Evolutionary conservation across 257 asterid genomes (phyloP).

Genomic region (Gentiana dahurica): DNA sequence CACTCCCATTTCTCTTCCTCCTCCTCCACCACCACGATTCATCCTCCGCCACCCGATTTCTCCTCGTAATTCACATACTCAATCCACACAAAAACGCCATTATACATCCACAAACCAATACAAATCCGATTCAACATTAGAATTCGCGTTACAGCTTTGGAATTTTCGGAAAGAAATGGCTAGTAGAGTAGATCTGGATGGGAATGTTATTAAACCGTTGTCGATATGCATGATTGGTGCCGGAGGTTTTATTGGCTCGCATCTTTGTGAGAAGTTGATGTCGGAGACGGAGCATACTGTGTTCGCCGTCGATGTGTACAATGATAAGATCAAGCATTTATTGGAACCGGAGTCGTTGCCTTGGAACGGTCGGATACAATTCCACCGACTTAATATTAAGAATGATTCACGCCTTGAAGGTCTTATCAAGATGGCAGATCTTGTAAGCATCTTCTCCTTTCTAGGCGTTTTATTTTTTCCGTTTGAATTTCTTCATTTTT

Average conservation of each 20-base stretch:
- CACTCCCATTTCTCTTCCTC: conserved; percentile 7
- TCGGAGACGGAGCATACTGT: conserved; percentile 66
- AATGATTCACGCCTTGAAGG: conserved; percentile 95
- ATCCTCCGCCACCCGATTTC: neutral
- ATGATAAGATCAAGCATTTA: conserved; percentile 74
- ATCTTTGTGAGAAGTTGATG: conserved; percentile 78
- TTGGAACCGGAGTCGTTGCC: conserved; percentile 42
- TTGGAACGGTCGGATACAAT: conserved; percentile 69
- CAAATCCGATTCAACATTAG: neutral
- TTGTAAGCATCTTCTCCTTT: conserved; percentile 24
- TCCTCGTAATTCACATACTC: conserved; percentile 2
- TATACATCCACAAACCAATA: neutral
- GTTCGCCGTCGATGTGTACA: conserved; percentile 71
- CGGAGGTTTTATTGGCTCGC: conserved; percentile 93
- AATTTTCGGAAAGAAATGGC: conserved; percentile 31
- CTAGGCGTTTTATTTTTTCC: conserved; percentile 2
- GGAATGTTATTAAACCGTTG: conserved; percentile 55
- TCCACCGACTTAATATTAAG: conserved; percentile 82
- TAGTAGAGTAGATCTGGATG: conserved; percentile 82
- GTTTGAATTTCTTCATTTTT: conserved; percentile 4
- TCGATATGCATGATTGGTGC: conserved; percentile 93
- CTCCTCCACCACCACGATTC: conserved; percentile 3
- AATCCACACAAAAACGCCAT: conserved; percentile 1
- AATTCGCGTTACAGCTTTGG: neutral
- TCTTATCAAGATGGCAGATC: conserved; percentile 90